Percentiles rank a stretch among this genome's conserved stretches.
These are phyloP conservation scores for Colletotrichum endophyticum DNA, from an alignment of 2,329 filamentous ascomycete species.

Conservation along the genomic window DNA sequence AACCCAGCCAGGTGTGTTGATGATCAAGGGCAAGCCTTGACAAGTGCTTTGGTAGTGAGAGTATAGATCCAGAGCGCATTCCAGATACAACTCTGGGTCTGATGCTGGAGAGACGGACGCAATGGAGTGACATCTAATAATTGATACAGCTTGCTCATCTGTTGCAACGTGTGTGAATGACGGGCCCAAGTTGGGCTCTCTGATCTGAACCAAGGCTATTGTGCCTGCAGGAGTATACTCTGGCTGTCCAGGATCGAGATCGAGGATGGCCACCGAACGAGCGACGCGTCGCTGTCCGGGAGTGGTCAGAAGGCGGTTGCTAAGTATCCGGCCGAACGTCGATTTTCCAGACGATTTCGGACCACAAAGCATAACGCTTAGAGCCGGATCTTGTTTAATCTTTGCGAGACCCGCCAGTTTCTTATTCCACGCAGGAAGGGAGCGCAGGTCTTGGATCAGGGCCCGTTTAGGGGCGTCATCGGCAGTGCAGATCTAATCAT, in stretches of 20 bases:
- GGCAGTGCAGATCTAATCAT: constrained; percentile 55
- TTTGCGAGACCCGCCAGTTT: constrained; percentile 53
- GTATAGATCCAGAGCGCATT: constrained; percentile 68
- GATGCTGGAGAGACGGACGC: constrained; percentile 69
- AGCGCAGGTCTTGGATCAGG: constrained; percentile 58
- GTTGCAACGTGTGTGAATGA: constrained; percentile 66
- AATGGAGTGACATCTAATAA: constrained; percentile 69
- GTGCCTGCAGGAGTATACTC: constrained; percentile 76
- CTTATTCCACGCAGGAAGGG: constrained; percentile 66
- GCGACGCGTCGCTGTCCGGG: constrained; percentile 26
- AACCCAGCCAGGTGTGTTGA: constrained; percentile 80
- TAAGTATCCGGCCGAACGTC: constrained; percentile 70
- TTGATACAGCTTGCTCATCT: constrained; percentile 21
- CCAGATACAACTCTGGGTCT: constrained; percentile 70
- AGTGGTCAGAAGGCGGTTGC: constrained; percentile 69
- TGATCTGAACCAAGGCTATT: constrained; percentile 68
- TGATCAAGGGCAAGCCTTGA: constrained; percentile 60
- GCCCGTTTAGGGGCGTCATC: constrained; percentile 55
- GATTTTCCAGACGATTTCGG: constrained; percentile 79
- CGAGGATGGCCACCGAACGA: constrained; percentile 61
- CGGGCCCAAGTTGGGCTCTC: constrained; percentile 66
- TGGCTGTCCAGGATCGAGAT: constrained; percentile 76
- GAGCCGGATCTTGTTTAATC: constrained; percentile 36
- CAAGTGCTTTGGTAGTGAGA: constrained; percentile 54
- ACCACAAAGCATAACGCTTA: constrained; percentile 66